Conservation (phyloP, 2,329 filamentous ascomycete species). For the Aspergillus jensenii region DNA sequence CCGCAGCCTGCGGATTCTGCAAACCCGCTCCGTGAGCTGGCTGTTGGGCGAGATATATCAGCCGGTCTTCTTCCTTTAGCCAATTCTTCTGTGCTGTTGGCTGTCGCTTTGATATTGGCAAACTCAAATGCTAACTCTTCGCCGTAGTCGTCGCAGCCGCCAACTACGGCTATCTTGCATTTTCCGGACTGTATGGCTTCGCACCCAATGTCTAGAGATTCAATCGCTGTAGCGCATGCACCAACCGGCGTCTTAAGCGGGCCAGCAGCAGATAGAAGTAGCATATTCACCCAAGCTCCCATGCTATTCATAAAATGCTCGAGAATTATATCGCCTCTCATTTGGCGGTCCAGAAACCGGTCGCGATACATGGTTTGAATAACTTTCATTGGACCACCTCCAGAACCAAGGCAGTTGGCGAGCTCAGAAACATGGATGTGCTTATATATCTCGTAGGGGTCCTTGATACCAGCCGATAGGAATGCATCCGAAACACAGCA, state of each 20-base stretch:
- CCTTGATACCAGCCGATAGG: constrained; percentile 85
- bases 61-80: constrained; percentile 85
- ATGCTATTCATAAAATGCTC: constrained; percentile 99
- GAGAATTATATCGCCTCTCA: constrained; percentile 74
- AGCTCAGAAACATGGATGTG: constrained; percentile 96
- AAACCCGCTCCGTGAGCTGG: constrained; percentile 91
- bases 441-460: constrained; percentile 98
- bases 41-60: constrained; percentile 95
- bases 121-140: constrained; percentile 98
- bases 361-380: constrained; percentile 96
- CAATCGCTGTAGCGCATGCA: constrained; percentile 91
- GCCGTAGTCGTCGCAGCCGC: constrained; percentile 96
- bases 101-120: constrained; percentile 98
- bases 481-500: constrained; percentile 60
- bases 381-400: constrained; percentile 87
- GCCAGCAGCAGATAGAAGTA: constrained; percentile 89
- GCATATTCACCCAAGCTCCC: constrained; percentile 99
- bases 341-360: constrained; percentile 71
- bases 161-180: constrained; percentile 90
- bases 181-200: constrained; percentile 97
- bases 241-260: constrained; percentile 97
- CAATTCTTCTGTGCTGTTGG: constrained; percentile 91
- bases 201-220: constrained; percentile 93
- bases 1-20: constrained; percentile 98
- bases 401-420: constrained; percentile 94